Conservation (phyloP, 169 alveolate genomes). For the Eimeria falciformis region DNA sequence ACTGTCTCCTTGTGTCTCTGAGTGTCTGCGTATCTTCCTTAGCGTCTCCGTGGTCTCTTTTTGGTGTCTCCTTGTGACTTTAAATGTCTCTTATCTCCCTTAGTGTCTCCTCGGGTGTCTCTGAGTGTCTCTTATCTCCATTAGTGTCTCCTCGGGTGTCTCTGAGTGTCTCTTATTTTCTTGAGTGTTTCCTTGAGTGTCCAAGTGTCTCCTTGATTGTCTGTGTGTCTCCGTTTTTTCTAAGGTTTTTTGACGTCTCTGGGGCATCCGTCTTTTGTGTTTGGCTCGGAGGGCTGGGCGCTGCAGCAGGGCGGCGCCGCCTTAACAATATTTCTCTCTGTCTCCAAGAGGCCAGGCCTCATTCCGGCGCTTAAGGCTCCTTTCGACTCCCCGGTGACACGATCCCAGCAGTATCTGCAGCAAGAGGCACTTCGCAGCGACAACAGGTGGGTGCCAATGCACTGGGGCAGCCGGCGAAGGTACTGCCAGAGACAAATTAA, state of each 20-base stretch:
- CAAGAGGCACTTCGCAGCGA: neutral
- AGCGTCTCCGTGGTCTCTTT: too few species aligned
- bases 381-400: neutral
- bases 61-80: too few species aligned
- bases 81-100: too few species aligned
- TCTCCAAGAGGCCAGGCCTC: neutral
- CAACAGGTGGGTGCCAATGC: neutral
- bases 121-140: too few species aligned
- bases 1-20: slow-evolving; percentile 12
- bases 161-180: too few species aligned
- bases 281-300: slow-evolving; percentile 32
- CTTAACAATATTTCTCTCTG: neutral
- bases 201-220: too few species aligned
- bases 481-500: neutral
- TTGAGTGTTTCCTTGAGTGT: too few species aligned
- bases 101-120: too few species aligned
- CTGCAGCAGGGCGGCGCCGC: slow-evolving; percentile 5
- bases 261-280: neutral
- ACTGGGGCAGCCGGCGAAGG: neutral
- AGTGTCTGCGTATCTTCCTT: too few species aligned
- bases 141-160: too few species aligned
- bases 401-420: neutral
- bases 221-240: neutral
- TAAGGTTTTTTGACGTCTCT: neutral
- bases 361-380: neutral